phyloP scores from a whole-genome alignment of 495 filamentous ascomycete species.

The Niebla homalea region DNA sequence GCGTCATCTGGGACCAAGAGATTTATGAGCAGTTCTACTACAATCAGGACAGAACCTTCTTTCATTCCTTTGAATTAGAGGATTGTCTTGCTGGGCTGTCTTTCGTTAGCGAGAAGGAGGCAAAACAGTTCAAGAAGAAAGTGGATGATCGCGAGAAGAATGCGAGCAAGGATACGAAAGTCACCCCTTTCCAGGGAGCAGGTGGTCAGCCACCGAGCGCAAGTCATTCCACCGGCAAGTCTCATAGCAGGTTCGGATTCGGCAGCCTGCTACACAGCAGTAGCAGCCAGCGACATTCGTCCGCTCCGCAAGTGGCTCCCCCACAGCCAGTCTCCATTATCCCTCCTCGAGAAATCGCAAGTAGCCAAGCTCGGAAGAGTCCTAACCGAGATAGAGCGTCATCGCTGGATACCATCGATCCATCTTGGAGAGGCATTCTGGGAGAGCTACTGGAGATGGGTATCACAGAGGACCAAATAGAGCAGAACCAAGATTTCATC shows the following conservation, averaged over 20 bases:
- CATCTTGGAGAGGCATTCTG: constrained; percentile 69
- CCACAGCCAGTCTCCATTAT: constrained; percentile 30
- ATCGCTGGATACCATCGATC: constrained; percentile 69
- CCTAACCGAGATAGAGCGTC: constrained; percentile 36
- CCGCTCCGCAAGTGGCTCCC: constrained; percentile 37
- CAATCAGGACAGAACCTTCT: constrained; percentile 91
- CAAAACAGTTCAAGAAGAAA: constrained; percentile 86
- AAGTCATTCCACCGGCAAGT: constrained; percentile 31
- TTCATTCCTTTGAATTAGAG: constrained; percentile 93
- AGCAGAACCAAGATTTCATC: constrained; percentile 89
- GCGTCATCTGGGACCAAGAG: constrained; percentile 97
- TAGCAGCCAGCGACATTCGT: constrained; percentile 54
- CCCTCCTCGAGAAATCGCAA: constrained; percentile 15
- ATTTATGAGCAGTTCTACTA: constrained; percentile 89
- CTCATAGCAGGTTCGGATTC: constrained; percentile 38
- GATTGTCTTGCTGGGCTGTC: constrained; percentile 79
- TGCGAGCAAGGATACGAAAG: constrained; percentile 69
- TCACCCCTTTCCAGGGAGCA: constrained; percentile 54
- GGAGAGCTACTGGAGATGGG: constrained; percentile 75
- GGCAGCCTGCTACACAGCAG: constrained; percentile 51
- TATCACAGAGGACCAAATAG: constrained; percentile 83
- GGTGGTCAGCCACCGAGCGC: constrained; percentile 32
- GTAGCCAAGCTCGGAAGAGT: constrained; percentile 12
- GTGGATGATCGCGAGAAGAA: constrained; percentile 89
- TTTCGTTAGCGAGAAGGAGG: constrained; percentile 93